Percentiles rank a stretch among this genome's conserved stretches.
These are phyloP conservation scores for Xanthoconium purpureum DNA, from an alignment of 768 basidiomycete genomes.

Conservation along the genomic window DNA sequence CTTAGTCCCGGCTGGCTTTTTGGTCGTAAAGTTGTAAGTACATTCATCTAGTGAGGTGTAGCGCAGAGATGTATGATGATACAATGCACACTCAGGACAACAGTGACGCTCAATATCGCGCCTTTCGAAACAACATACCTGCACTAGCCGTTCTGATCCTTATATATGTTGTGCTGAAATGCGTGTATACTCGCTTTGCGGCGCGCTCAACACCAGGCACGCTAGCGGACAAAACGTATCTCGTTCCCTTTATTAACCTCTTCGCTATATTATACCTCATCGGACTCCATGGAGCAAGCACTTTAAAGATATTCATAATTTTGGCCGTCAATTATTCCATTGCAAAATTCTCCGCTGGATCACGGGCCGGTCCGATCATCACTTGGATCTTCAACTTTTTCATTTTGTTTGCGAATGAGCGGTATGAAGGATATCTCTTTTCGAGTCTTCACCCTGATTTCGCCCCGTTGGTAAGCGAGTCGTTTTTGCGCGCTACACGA, in stretches of 20 bases:
- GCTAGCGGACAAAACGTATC: slow-evolving; percentile 32
- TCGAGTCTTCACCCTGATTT: slow-evolving; percentile 53
- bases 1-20: slow-evolving; percentile 80
- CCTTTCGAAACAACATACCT: slow-evolving; percentile 79
- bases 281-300: slow-evolving; percentile 77
- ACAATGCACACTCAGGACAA: slow-evolving; percentile 63
- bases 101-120: slow-evolving; percentile 87
- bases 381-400: slow-evolving; percentile 78
- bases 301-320: slow-evolving; percentile 74
- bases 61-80: background rate
- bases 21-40: slow-evolving; percentile 71
- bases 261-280: slow-evolving; percentile 66
- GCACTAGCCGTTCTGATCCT: slow-evolving; percentile 48
- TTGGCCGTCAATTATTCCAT: slow-evolving; percentile 67
- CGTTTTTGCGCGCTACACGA: background rate
- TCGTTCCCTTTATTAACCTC: slow-evolving; percentile 55
- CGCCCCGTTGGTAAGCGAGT: slow-evolving; percentile 54
- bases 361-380: slow-evolving; percentile 45
- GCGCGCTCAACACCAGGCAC: slow-evolving; percentile 22
- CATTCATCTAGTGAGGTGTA: background rate
- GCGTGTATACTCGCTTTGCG: slow-evolving; percentile 39
- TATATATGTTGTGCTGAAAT: slow-evolving; percentile 57
- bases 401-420: slow-evolving; percentile 76
- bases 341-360: slow-evolving; percentile 43
- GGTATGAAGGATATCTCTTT: slow-evolving; percentile 71